Percentiles rank a stretch among this genome's conserved stretches.
These are phyloP conservation scores for Chrysosporium keratinophilum DNA, from an alignment of 2,329 filamentous ascomycete genomes.

Conservation along the genomic window DNA sequence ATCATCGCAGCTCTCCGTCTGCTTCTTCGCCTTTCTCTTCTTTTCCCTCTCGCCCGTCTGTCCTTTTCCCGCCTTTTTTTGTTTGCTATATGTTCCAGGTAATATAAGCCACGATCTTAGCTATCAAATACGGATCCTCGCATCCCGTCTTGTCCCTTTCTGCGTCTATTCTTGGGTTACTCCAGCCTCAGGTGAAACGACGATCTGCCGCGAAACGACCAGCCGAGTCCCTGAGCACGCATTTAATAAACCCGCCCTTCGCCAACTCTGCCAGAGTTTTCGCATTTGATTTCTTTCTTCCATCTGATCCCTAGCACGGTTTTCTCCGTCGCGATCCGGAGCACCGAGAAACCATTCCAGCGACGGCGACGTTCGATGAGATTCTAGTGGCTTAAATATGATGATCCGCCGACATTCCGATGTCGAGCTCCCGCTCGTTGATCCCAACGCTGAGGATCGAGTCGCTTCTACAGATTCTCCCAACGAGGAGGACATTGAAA, in stretches of 20 bases:
- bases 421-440: slow-evolving; percentile 33
- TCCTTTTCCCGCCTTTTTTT: neutral
- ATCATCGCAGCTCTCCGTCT: neutral
- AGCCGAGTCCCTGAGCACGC: neutral
- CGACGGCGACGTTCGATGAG: neutral
- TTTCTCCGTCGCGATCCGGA: neutral
- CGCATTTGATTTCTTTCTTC: neutral
- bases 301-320: neutral
- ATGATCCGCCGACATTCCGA: slow-evolving; percentile 37
- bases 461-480: slow-evolving; percentile 16
- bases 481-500: slow-evolving; percentile 26
- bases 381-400: neutral
- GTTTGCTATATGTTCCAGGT: too few relatives aligned
- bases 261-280: slow-evolving; percentile 1
- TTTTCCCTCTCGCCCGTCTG: neutral
- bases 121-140: neutral
- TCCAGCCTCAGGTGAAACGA: slow-evolving; percentile 6
- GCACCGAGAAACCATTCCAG: neutral
- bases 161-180: slow-evolving; percentile 4
- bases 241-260: neutral
- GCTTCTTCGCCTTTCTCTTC: neutral
- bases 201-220: neutral
- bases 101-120: neutral
- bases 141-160: neutral
- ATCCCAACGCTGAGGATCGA: slow-evolving; percentile 20